Evolutionary conservation across 1,139 yeast genomes (phyloP), one percentile per base, ranked within the genome.

Genomic region (Meyerozyma guilliermondii): DNA sequence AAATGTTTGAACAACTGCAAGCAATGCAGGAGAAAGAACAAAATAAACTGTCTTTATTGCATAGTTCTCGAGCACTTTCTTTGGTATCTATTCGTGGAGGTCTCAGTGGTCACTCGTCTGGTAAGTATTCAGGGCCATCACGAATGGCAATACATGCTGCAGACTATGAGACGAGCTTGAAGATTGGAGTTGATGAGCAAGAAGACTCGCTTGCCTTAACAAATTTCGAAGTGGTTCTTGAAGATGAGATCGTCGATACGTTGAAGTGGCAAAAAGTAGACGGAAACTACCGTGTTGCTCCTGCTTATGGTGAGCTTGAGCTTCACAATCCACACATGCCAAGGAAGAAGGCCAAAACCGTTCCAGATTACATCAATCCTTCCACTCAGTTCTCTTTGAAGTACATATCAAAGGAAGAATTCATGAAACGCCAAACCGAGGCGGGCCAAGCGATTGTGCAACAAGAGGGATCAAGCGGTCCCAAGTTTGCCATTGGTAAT

Each of bases 261-360:
- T 68, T 92, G 45, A 75, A 77, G 45, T 92, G 98, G 98, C 96
- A 91, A 58, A 77, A 76, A 48, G 81, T 86, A 46, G 81, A 87
- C 36, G 91, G 88, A 34, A 87, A 87, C 34, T 87, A 83, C 57
- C 74, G 85, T 16, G 83, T 92, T 31, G 92, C 97, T 0, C 94
- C 87, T 53, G 83, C 91, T 5, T 70, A 75, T 37, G 98, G 98
- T 35, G 80, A 79, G 48, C 66, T 87, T 29, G 80, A 77, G 44
- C 62, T 74, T 30, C 73, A 68, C 37, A 66, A 64, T 43, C 63
- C 61, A 33, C 48, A 29, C 45, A 37, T 33, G 35, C 44, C 45
- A 41, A 43, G 40, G 37, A 48, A 45, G 46, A 46, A 48, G 34
- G 44, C 50, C 38, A 58, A 59, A 44, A 58, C 60, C 2, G 39